Percentiles rank a stretch among this genome's conserved stretches.
phyloP scores from a whole-genome alignment of 106 monocot species.

The Apostasia shenzhenica region DNA sequence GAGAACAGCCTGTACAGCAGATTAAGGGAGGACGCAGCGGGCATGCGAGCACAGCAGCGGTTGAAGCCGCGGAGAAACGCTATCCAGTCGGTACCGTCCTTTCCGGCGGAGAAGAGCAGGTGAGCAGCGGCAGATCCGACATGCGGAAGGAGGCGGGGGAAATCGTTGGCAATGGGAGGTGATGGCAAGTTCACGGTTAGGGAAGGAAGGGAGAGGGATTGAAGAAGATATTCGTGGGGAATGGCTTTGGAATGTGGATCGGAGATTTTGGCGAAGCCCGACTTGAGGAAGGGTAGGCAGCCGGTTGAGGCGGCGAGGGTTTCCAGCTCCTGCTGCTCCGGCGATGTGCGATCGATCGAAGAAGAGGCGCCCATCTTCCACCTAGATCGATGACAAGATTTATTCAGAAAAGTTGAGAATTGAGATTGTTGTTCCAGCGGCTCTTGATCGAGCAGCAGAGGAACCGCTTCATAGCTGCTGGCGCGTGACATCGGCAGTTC shows the following conservation, averaged over 20 bases:
- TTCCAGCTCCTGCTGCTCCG: conserved; percentile 58
- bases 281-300: conserved; percentile 47
- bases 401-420: no score
- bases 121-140: conserved; percentile 46
- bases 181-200: background rate
- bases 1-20: conserved; percentile 39
- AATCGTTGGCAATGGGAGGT: background rate
- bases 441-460: no score
- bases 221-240: conserved; percentile 25
- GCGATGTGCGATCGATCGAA: conserved; percentile 27
- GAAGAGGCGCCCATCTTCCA: conserved; percentile 67
- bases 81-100: conserved; percentile 31
- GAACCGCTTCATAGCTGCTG: no score
- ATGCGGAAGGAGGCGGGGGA: conserved; percentile 26
- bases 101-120: conserved; percentile 35
- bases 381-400: background rate
- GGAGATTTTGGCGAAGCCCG: conserved; percentile 58
- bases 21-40: conserved; percentile 44
- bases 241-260: conserved; percentile 18
- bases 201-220: background rate
- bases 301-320: conserved; percentile 64
- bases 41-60: conserved; percentile 47
- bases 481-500: no score
- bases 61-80: conserved; percentile 69
- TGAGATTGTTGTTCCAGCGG: no score